Conservation (phyloP, 1,284 basidiomycete genomes). For the Moesziomyces parantarcticus region DNA sequence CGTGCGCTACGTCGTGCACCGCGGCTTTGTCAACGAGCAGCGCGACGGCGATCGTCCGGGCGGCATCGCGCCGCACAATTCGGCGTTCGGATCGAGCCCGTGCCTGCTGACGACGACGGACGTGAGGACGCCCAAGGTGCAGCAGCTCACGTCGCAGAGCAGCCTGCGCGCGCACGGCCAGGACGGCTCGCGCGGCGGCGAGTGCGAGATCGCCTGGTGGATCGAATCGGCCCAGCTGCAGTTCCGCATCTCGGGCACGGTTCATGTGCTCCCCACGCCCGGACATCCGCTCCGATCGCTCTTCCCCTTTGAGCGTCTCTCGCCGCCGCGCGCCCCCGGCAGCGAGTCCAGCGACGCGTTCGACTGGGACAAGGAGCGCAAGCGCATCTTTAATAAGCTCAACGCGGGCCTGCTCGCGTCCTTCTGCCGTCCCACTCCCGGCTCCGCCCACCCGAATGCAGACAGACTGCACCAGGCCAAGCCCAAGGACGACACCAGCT, state of each 20-base stretch:
- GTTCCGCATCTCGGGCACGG: constrained; percentile 65
- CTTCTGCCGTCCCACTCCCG: constrained; percentile 67
- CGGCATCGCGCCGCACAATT: constrained; percentile 51
- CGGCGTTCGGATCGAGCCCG: constrained; percentile 55
- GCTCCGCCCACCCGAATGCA: constrained; percentile 54
- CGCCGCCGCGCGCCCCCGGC: constrained; percentile 29
- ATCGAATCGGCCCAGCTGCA: constrained; percentile 64
- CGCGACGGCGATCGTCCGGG: constrained; percentile 48
- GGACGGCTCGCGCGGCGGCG: constrained; percentile 40
- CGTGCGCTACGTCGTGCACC: constrained; percentile 67
- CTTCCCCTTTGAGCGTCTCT: constrained; percentile 48
- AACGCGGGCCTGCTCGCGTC: constrained; percentile 66
- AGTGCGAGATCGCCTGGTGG: constrained; percentile 68
- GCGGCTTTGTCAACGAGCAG: constrained; percentile 68
- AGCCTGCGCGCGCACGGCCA: constrained; percentile 28
- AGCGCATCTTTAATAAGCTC: constrained; percentile 67
- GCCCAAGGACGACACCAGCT: constrained; percentile 36
- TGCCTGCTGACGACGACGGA: constrained; percentile 68
- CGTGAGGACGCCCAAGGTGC: constrained; percentile 67
- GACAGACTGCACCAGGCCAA: constrained; percentile 11
- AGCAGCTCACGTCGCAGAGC: constrained; percentile 55
- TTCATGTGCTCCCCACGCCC: constrained; percentile 63
- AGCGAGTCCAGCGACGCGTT: constrained; percentile 49
- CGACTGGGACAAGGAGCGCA: constrained; percentile 67
- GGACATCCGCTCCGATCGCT: constrained; percentile 36